phyloP scores from a whole-genome alignment of 2,329 filamentous ascomycete species.

The Magnaporthiopsis poae region DNA sequence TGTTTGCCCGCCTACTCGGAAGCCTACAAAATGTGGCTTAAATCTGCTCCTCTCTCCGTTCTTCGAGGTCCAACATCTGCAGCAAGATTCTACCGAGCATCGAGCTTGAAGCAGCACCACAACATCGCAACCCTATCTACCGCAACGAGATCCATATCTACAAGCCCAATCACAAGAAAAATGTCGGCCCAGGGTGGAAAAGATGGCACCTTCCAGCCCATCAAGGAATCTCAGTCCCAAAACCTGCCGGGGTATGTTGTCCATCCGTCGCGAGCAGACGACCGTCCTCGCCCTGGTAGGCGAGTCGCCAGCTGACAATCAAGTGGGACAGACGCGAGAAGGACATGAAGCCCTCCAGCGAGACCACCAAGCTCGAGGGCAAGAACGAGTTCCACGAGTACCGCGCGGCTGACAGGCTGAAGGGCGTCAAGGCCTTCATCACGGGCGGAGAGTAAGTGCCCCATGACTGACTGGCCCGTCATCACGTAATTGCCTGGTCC shows the following conservation, averaged over 20 bases:
- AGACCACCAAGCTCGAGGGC: constrained; percentile 31
- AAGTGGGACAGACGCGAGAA: constrained; percentile 22
- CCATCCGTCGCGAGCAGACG: not conserved
- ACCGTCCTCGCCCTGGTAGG: not conserved
- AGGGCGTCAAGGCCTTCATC: constrained; percentile 40
- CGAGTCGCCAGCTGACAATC: not conserved
- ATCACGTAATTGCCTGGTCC: no score
- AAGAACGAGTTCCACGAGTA: constrained; percentile 28
- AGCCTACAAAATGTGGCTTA: not conserved
- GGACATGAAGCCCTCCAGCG: constrained; percentile 29
- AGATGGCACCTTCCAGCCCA: constrained; percentile 25
- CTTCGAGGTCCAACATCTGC: not conserved
- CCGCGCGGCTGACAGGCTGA: constrained; percentile 36
- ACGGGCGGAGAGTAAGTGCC: constrained; percentile 44
- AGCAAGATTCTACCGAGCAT: not conserved
- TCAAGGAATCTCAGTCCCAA: constrained; percentile 25
- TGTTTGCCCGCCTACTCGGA: not conserved
- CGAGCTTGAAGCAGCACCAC: no score
- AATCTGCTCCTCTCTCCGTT: not conserved
- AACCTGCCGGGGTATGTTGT: constrained; percentile 25
- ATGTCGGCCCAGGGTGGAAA: constrained; percentile 9
- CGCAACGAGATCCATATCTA: not conserved
- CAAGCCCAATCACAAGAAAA: not conserved
- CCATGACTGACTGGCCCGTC: no score
- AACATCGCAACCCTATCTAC: not conserved